Evolutionary conservation across 1,139 yeast species (phyloP), one percentile per base, ranked within the genome.

Genomic region (Yamadazyma triangularis): DNA sequence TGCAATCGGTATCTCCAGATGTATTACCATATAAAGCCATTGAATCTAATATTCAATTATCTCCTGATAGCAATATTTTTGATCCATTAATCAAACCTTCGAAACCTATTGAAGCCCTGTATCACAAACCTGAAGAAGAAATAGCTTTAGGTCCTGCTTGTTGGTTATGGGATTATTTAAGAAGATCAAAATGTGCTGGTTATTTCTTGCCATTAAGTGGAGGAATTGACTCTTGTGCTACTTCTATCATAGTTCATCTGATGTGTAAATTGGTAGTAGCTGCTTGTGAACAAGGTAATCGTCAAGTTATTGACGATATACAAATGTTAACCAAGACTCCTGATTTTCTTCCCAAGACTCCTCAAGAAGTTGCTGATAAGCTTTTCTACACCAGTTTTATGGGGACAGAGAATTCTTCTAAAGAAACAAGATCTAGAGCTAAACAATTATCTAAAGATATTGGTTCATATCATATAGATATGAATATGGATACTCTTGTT

Each of bases 81-180:
- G 76, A 86, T 52, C 77, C 84, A 12, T 48, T 49, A 2, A 56
- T 84, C n/a, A 58, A 47, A n/a, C 96, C 96, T 12, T 61, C 94
- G 0, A 46, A 51, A 22, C 49, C 69, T 2, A 54, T 60, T 21
- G 66, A 64, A 4, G 69, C 82, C 25, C 67, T 65, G 28, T 83
- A 83, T 48, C 95, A 85, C 56, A 52, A 66, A 3, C 96, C 97
- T 2, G 95, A 88, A 50, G 96, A 91, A 56, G 99, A 91, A 57
- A 89, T 91, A 40, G 97, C 98, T 0, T 64, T 85, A 31, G 98
- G 98, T 0, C 99, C 98, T 1, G 98, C 99, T 0, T 91, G 98
- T 55, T 91, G 99, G 99, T 59, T 91, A 41, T 91, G 99, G 99
- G 99, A 91, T 55, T 91, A 91, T 51, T 69, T 91, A 40, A 73